Base-by-base conservation (phyloP, 2,329 filamentous ascomycete genomes). In the Fusarium penzigii region DNA sequence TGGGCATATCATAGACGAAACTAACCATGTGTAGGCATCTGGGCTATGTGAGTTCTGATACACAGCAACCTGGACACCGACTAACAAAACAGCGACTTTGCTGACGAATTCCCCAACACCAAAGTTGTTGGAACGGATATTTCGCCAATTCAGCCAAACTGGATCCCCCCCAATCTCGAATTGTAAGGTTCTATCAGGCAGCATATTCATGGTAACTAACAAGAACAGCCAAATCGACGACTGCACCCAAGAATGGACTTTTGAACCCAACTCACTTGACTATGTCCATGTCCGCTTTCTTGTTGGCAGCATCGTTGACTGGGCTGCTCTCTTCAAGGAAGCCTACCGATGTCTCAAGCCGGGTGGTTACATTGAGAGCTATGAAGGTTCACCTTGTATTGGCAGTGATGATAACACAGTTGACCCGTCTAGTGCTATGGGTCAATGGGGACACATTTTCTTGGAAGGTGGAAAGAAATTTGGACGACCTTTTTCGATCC, bases 231-330 rank as follows among this genome's bases (percentile, higher is more conserved):
- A 51, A 25, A 51, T 51, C 17, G 49, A 71, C 70, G 36, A 69
- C 71, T 48, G 64, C 58, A 46, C 62, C 63, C 42, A 61, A 58
- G 10, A 53, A 29, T 67, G 65, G 65, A 65, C 61, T 8, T 66
- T 58, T 29, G 44, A 43, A 17, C 46, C 40, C 6, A 49, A 54
- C 46, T 65, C 73, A 36, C 83, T 84, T 61, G 83, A 86, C 68
- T 82, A 78, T 58, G 78, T 87, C 51, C 84, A 86, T 65, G 78
- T 79, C 3, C 77, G 79, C 42, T 73, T 79, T 58, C 70, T 86
- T 57, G 70, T 77, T 3, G 83, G 83, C 39, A 76, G 77, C 52
- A 77, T 86, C 53, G 66, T 71, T 6, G 82, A 84, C 59, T 85
- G 82, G 68, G 72, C 75, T 34, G 72, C 75, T n/a, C 67, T 86